Base-by-base conservation (phyloP, 2,329 filamentous ascomycete species). In the Diaporthe longicolla region DNA sequence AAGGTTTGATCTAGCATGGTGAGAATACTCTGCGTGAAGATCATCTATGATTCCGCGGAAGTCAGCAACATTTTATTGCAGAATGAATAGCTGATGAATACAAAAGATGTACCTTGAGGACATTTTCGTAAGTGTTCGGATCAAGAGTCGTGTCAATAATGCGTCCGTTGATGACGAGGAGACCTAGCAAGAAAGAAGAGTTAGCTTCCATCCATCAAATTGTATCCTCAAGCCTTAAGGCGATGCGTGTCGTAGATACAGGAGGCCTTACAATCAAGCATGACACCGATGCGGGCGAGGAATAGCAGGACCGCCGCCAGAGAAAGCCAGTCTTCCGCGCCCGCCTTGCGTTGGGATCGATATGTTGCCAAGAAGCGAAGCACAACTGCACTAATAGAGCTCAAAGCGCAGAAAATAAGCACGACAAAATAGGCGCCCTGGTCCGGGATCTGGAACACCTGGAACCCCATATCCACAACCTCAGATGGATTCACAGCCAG, bases 171-270 rank as follows among this genome's bases (percentile, higher is more conserved):
- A 24, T 0, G 26, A 3, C 50, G 1, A n/a, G n/a, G n/a, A n/a
- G n/a, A n/a, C n/a, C n/a, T n/a, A n/a, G n/a, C n/a, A n/a, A n/a
- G n/a, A n/a, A n/a, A n/a, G n/a, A n/a, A n/a, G n/a, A n/a, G n/a
- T n/a, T n/a, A n/a, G n/a, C n/a, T n/a, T n/a, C n/a, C n/a, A n/a
- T n/a, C n/a, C n/a, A n/a, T n/a, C n/a, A n/a, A n/a, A n/a, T n/a
- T n/a, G n/a, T n/a, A n/a, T n/a, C 26, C 6, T 24, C 1, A 32
- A 21, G 10, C 0, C 0, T 32, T 1, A 24, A 1, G 15, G 0
- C 2, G 21, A 37, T 17, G 8, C 26, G 1, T 15, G 1, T 50
- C 1, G 13, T 10, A 2, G 5, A 35, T 7, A 10, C 1, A n/a
- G 9, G 43, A 45, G 17, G 19, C 10, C 61, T 9, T 66, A 66